Conservation (phyloP, 1,139 yeast species). For the Pneumocystis wakefieldiae region DNA sequence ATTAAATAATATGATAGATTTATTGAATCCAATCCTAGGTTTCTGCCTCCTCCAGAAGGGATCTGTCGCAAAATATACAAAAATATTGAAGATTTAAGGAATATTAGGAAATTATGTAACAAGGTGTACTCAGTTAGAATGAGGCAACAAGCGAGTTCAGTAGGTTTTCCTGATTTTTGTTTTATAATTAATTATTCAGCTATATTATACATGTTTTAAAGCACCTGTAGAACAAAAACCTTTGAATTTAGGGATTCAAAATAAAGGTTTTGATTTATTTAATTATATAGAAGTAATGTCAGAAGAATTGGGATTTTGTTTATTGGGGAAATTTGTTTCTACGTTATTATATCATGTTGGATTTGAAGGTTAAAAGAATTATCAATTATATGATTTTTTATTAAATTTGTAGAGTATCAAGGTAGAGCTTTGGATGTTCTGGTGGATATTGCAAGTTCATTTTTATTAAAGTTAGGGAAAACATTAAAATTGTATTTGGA, state of each 20-base stretch:
- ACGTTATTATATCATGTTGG: constrained; percentile 88
- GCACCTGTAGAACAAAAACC: constrained; percentile 45
- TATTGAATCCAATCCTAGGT: constrained; percentile 14
- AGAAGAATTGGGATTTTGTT: constrained; percentile 17
- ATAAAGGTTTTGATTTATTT: background rate
- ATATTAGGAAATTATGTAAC: constrained; percentile 72
- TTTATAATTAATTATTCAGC: background rate
- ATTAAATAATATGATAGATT: background rate
- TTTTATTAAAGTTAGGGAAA: constrained; percentile 56
- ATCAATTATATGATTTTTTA: background rate
- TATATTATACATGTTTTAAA: constrained; percentile 24
- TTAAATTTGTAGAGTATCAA: constrained; percentile 35
- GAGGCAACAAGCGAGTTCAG: constrained; percentile 58
- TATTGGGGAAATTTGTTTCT: constrained; percentile 54
- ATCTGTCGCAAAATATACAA: constrained; percentile 31
- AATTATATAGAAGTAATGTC: background rate
- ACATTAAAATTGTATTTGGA: constrained; percentile 55
- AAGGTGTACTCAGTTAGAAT: constrained; percentile 78
- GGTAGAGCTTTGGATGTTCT: constrained; percentile 63
- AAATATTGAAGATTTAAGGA: constrained; percentile 70
- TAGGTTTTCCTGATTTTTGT: constrained; percentile 3
- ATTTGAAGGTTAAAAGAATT: constrained; percentile 36
- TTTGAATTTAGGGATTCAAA: constrained; percentile 34
- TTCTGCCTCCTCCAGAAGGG: background rate
- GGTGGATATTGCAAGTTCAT: constrained; percentile 72